Percentiles rank a stretch among this genome's conserved stretches.
Evolutionary conservation across 352 stramenopile species (phyloP).

Genomic region (Phytophthora fragariaefolia): DNA sequence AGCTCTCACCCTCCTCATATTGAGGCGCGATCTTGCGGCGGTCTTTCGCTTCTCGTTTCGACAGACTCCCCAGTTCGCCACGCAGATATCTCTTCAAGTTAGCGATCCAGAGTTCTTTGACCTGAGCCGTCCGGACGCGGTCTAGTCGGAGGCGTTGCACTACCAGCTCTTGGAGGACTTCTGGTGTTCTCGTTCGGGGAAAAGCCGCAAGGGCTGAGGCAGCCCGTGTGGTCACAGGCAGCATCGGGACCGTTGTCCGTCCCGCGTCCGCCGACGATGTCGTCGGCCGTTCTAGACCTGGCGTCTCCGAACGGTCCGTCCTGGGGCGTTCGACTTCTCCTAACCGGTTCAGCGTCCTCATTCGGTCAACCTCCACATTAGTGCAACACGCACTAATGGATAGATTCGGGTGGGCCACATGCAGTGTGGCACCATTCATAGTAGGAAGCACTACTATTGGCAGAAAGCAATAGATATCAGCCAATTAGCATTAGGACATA

Average conservation of each 20-base stretch:
- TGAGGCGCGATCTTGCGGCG: not conserved
- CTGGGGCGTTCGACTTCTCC: not conserved
- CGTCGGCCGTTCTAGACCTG: not conserved
- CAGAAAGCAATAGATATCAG: too few species aligned
- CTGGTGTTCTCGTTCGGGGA: too few species aligned
- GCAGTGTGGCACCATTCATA: too few species aligned
- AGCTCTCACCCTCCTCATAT: not conserved
- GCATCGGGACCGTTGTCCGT: not conserved
- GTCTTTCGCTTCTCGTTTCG: not conserved
- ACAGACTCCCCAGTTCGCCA: not conserved
- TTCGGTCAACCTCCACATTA: too few species aligned
- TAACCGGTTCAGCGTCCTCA: not conserved
- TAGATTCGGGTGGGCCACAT: too few species aligned
- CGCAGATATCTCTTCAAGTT: conserved; percentile 9
- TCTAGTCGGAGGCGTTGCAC: conserved; percentile 2
- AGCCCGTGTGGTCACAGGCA: not conserved
- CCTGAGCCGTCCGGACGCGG: not conserved
- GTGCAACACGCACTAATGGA: too few species aligned
- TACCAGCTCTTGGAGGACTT: not conserved
- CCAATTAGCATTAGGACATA: too few species aligned
- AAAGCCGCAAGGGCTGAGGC: too few species aligned
- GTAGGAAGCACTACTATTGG: too few species aligned
- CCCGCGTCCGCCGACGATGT: too few species aligned
- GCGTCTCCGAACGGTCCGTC: not conserved
- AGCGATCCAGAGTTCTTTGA: conserved; percentile 3